Evolutionary conservation across 1,284 basidiomycete species (phyloP).

Genomic region (Pterulicium gracile): DNA sequence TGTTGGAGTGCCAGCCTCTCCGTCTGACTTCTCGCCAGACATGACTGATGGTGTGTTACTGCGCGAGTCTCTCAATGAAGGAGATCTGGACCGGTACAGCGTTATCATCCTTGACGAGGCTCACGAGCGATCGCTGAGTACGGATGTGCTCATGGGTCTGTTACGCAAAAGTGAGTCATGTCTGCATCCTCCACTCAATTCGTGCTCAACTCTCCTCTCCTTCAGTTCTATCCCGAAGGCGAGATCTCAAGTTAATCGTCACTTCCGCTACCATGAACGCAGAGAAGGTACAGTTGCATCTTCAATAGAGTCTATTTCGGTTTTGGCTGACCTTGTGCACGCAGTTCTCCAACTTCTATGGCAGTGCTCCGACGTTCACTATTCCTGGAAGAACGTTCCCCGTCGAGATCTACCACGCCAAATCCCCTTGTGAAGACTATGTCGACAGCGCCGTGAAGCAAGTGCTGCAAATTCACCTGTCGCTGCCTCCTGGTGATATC

Average conservation of each 20-base stretch:
- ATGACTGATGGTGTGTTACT: slow-evolving; percentile 89
- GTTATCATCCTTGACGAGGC: slow-evolving; percentile 97
- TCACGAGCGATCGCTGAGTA: slow-evolving; percentile 92
- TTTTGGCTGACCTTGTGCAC: too few relatives aligned
- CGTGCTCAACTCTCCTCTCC: slow-evolving; percentile 7
- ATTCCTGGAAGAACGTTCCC: slow-evolving; percentile 99
- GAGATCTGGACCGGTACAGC: slow-evolving; percentile 89
- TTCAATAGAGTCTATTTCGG: too few relatives aligned
- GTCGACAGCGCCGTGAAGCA: slow-evolving; percentile 98
- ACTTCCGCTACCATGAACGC: slow-evolving; percentile 99
- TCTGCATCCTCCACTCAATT: slow-evolving; percentile 5
- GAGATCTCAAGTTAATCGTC: slow-evolving; percentile 93
- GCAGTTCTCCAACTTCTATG: slow-evolving; percentile 93
- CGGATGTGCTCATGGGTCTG: slow-evolving; percentile 95
- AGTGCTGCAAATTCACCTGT: slow-evolving; percentile 92
- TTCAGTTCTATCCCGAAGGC: slow-evolving; percentile 77
- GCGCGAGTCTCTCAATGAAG: slow-evolving; percentile 92
- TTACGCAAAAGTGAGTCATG: slow-evolving; percentile 74
- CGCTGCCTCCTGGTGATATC: slow-evolving; percentile 90
- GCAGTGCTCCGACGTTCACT: slow-evolving; percentile 90
- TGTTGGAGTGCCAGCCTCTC: too few relatives aligned
- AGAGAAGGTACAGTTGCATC: slow-evolving; percentile 72
- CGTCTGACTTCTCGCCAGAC: background rate
- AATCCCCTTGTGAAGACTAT: slow-evolving; percentile 98
- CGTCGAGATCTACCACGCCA: slow-evolving; percentile 92